Conservation (phyloP, 371 early-diverging fungal genomes). For the Zychaea mexicana region DNA sequence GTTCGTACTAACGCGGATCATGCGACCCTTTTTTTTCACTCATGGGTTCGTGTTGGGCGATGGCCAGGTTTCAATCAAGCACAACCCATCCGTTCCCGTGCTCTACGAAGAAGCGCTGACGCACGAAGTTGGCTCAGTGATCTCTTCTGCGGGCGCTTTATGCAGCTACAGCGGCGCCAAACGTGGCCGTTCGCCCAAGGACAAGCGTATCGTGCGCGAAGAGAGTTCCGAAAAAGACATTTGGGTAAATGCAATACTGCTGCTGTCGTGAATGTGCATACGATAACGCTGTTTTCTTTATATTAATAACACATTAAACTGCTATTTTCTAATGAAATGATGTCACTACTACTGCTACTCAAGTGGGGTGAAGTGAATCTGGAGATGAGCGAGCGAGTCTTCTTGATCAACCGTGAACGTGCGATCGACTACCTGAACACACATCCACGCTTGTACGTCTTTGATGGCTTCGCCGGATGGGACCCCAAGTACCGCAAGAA, state of each 20-base stretch:
- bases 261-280: not conserved
- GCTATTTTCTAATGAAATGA: not conserved
- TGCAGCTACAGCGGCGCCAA: conserved; percentile 91
- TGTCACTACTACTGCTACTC: not conserved
- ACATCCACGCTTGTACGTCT: conserved; percentile 89
- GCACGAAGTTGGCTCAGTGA: conserved; percentile 86
- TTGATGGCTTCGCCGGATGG: conserved; percentile 96
- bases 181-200: conserved; percentile 89
- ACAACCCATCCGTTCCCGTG: conserved; percentile 79
- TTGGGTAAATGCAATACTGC: conserved; percentile 66
- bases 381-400: conserved; percentile 84
- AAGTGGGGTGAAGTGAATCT: conserved; percentile 96
- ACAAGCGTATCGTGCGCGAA: conserved; percentile 98
- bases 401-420: conserved; percentile 95
- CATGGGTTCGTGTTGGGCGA: not conserved
- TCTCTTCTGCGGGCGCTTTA: conserved; percentile 92
- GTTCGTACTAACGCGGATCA: not conserved
- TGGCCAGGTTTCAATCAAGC: conserved; percentile 57
- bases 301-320: not conserved
- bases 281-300: not conserved
- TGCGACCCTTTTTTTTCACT: not conserved
- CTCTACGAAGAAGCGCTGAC: conserved; percentile 95
- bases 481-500: conserved; percentile 97
- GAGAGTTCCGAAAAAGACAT: conserved; percentile 76
- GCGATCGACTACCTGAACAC: conserved; percentile 97